Evolutionary conservation across 805 yeast species (phyloP), one percentile per base, ranked within the genome.

Genomic region (Barnettozyma californica): DNA sequence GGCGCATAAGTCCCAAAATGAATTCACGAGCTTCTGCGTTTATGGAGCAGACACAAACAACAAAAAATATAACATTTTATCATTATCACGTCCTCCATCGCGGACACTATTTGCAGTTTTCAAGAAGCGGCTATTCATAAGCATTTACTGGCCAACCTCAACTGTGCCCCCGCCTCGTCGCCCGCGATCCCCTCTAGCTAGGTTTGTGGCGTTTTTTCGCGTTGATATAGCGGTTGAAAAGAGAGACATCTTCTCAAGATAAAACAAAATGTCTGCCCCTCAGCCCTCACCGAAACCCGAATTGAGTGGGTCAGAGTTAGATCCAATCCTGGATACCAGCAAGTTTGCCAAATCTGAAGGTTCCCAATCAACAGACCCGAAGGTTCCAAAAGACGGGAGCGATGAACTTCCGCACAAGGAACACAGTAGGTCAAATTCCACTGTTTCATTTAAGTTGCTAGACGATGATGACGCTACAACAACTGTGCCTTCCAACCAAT

Each of bases 361-460:
- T 13, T 29, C 16, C 4, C 33, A 29, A 18, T 19, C 38, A 35
- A 3, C 10, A 14, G 21, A 16, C 21, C 21, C 9, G 38, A 19
- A 35, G 38, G 16, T 6, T 13, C 9, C 11, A 19, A 35, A 16
- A 16, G 38, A 18, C 23, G 18, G 33, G 14, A 29, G 33, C 14
- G 38, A 35, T 9, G 23, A 18, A 11, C 38, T 38, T 23, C 27
- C 16, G 26, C 20, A 3, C 20, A 40, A 25, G 21, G 43, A 40
- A n/a, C 43, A 40, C 20, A 44, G 42, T 34, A 34, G 49, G 25
- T 37, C 49, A 9, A 37, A 38, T 21, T 46, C 49, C 5, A 37
- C 41, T 2, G 49, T 37, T n/a, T 46, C 49, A 5, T 37, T 42
- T 16, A 43, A 16, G 19, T 14, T 43, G 7, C 16, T 37, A 7